Evolutionary conservation across 2,329 filamentous ascomycete genomes (phyloP), one percentile per base, ranked within the genome.

Genomic region (Fusarium cyanostomum): DNA sequence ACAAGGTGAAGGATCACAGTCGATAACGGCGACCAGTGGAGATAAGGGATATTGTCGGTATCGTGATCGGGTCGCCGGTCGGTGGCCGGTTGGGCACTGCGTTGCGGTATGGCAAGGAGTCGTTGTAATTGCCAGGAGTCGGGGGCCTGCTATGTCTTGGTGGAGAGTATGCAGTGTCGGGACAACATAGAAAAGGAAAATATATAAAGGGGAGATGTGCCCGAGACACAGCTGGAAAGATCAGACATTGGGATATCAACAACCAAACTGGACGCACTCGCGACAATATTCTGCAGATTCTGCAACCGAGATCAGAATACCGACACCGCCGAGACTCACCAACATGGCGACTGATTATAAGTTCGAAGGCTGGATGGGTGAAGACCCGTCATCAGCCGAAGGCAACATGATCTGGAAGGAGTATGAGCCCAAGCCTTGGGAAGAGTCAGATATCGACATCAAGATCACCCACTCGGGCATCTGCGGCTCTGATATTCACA

Each of bases 361-460:
- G 70, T 84, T 84, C 56, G 74, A 83, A 65, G 82, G 82, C 38
- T 85, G 83, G 83, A 64, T 84, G 41, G 82, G 80, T 64, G 72
- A 78, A 39, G 73, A 75, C 53, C 65, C 75, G 11, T 74, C 75
- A 2, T 71, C 79, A 16, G 76, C 71, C 58, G 71, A 84, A 6
- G 83, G 82, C 50, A 83, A 85, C 50, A 84, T 86, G 83, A 71
- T 78, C 28, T 85, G 83, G 83, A 77, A 76, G 35, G 75, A 83
- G 53, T 89, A 83, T 52, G 79, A 86, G 73, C 86, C 86, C 33
- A 90, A 90, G 79, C 75, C 77, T n/a, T 90, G 86, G 83, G 83
- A 86, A 39, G 87, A 90, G 71, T 84, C 81, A 24, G 86, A 90
- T 61, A 75, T 91, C 51, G 88, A 90, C 69, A 87, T 91, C 66